A percentile compares a stretch with the other conserved stretches of the same genome.
phyloP scores from a whole-genome alignment of 2,329 filamentous ascomycete genomes.

The Hypoxylon sp. region DNA sequence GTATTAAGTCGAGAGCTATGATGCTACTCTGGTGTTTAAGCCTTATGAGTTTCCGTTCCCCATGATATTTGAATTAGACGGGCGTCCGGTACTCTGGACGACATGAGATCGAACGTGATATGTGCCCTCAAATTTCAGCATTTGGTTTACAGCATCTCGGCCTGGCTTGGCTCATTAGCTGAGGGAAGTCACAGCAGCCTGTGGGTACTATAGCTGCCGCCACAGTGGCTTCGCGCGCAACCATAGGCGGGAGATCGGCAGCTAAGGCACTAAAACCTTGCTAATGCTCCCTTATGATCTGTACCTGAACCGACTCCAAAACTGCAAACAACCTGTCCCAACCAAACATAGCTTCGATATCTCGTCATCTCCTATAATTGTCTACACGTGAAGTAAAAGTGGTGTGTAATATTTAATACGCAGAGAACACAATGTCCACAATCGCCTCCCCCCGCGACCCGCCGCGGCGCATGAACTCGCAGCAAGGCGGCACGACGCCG shows the following conservation, averaged over 20 bases:
- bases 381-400: background rate
- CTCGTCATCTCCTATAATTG: background rate
- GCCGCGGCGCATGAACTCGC: conserved; percentile 63
- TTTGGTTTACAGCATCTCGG: background rate
- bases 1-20: background rate
- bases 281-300: conserved; percentile 11
- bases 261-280: conserved; percentile 23
- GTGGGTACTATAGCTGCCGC: conserved; percentile 21
- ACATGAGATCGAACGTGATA: background rate
- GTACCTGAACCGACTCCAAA: too few relatives aligned
- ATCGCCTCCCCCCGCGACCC: conserved; percentile 70
- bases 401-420: background rate
- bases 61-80: background rate
- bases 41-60: too few relatives aligned
- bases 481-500: conserved; percentile 63
- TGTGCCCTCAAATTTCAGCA: conserved; percentile 1
- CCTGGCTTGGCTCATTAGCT: conserved; percentile 4
- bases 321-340: conserved; percentile 6
- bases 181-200: background rate
- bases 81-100: background rate
- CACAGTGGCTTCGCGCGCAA: conserved; percentile 41
- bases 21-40: background rate
- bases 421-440: conserved; percentile 62
- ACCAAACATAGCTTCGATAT: background rate
- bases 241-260: conserved; percentile 29